phyloP scores from a whole-genome alignment of 106 monocot species.

The Chionographis japonica region DNA sequence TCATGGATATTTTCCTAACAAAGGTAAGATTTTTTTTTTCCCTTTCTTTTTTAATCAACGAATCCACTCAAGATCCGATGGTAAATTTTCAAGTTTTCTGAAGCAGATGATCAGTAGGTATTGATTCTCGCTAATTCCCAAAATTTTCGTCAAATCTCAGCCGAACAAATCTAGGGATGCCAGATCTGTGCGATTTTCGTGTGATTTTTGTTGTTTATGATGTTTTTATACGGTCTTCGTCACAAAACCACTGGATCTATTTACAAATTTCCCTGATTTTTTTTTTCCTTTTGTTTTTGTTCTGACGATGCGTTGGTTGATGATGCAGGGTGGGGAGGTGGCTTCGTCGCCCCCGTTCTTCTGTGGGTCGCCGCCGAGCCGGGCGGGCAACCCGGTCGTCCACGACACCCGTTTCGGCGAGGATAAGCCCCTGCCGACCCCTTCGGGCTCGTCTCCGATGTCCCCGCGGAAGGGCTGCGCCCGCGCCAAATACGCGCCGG shows the following conservation, averaged over 20 bases:
- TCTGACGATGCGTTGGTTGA: neutral
- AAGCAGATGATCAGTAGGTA: no score
- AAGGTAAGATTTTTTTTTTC: slow-evolving; percentile 28
- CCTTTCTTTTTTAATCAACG: no score
- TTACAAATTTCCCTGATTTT: no score
- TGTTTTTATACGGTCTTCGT: no score
- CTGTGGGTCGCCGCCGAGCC: slow-evolving; percentile 16
- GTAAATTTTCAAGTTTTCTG: no score
- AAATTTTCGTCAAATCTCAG: no score
- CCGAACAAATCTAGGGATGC: no score
- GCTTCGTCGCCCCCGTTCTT: slow-evolving; percentile 20
- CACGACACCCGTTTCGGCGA: slow-evolving; percentile 24
- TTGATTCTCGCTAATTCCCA: no score
- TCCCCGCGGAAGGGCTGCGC: slow-evolving; percentile 11
- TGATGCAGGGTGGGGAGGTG: slow-evolving; percentile 4
- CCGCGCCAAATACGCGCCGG: slow-evolving; percentile 19
- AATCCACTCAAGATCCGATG: neutral
- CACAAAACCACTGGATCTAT: no score
- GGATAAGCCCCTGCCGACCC: neutral
- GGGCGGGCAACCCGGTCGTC: slow-evolving; percentile 15
- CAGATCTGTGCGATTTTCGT: no score
- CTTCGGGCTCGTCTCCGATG: neutral
- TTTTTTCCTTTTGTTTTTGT: no score
- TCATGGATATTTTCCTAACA: slow-evolving; percentile 30
- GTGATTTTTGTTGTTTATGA: no score